Percentiles rank a stretch among this genome's conserved stretches.
Evolutionary conservation across 2,329 filamentous ascomycete species (phyloP).

Genomic region (Botrytis cinerea): DNA sequence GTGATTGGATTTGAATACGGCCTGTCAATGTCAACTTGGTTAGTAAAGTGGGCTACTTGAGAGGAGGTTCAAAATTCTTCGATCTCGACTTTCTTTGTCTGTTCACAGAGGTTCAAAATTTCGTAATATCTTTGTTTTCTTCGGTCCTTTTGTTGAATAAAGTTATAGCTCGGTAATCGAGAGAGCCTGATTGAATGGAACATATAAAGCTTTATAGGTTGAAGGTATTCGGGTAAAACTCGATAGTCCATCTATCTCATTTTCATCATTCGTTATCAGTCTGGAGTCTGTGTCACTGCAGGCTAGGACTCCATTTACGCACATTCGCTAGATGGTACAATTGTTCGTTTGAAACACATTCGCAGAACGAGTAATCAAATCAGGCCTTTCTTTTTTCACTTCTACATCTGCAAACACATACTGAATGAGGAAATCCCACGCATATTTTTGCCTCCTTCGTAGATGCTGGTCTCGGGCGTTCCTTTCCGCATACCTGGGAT

Average conservation of each 20-base stretch:
- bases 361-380: not conserved
- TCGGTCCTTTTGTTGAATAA: conserved; percentile 15
- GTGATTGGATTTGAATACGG: not conserved
- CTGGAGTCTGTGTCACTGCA: not conserved
- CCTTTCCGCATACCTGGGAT: conserved; percentile 11
- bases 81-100: conserved; percentile 14
- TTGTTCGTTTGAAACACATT: not conserved
- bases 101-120: not conserved
- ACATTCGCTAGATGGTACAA: not conserved
- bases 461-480: conserved; percentile 17
- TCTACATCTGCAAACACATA: not conserved
- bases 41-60: conserved; percentile 1
- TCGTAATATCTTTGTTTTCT: conserved; percentile 19
- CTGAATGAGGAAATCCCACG: not conserved
- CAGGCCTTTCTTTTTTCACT: not conserved
- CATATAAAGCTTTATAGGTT: not conserved
- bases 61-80: conserved; percentile 7
- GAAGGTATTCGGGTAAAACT: not conserved
- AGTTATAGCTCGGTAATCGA: not conserved
- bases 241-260: not conserved
- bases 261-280: not conserved
- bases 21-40: conserved; percentile 6
- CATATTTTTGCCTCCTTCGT: not conserved
- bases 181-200: not conserved
- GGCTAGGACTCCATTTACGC: not conserved